Base-by-base conservation (phyloP, 495 filamentous ascomycete genomes). In the Pyrenula massariospora region DNA sequence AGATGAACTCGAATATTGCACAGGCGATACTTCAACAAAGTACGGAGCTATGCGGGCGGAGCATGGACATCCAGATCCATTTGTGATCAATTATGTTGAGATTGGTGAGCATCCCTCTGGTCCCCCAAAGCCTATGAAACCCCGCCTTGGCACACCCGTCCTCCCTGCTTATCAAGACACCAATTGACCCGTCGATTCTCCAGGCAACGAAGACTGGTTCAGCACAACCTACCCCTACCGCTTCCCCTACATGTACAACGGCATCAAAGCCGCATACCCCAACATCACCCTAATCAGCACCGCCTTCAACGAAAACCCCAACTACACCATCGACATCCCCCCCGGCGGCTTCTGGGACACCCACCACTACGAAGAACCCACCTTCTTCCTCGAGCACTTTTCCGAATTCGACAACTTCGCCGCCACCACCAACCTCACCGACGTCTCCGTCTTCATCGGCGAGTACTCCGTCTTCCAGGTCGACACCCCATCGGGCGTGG, bases 1-100 rank as follows among this genome's bases (percentile, higher is more conserved):
- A 21, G 77, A 86, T 60, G 77, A 89, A 63, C 70, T 89, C 24
- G 84, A 89, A 62, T 86, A 83, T 66, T 69, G 84, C 50, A 77
- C 72, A 22, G 82, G 84, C 42, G 70, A 74, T 54, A 65, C 66
- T 11, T 66, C 67, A 22, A 82, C 81, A 10, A 71, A 66, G 19
- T 86, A 78, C 69, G 84, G 84, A 24, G 71, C 76, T 10, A 62
- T 78, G 10, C 77, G 84, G 42, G 80, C 78, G 12, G 58, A 68
- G 10, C 70, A 82, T 10, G 84, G 83, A 11, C 74, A 83, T 56
- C 68, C 76, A 2, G 69, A 80, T 31, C 82, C 84, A 2, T 86
- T 76, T 68, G 68, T 61, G 23, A 68, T 86, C 54, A 73, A 72
- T 54, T 83, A 77, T 54, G 80, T 85, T 31, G 84, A 85, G 62